A percentile compares a stretch with the other conserved stretches of the same genome.
These are phyloP conservation scores for Penicillium daleae DNA, from an alignment of 495 filamentous ascomycete genomes.

Conservation along the genomic window DNA sequence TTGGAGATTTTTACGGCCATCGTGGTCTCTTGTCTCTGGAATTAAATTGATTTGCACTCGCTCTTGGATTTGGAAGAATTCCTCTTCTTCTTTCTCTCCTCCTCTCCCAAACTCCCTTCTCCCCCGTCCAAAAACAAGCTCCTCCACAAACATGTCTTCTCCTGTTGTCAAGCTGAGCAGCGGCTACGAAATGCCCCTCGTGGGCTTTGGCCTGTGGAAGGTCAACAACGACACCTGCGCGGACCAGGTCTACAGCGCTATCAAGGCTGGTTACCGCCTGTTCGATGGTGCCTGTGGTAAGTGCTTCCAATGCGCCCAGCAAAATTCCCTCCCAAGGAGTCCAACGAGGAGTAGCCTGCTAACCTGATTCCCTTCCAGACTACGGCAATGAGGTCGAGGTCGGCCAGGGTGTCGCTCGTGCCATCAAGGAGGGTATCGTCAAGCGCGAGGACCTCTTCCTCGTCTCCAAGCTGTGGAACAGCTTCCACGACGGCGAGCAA, in stretches of 20 bases:
- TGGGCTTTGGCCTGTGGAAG: constrained; percentile 86
- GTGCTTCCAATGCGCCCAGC: constrained; percentile 25
- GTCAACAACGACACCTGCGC: constrained; percentile 77
- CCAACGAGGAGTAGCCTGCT: too few relatives aligned
- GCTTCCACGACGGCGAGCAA: constrained; percentile 74
- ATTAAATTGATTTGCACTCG: constrained; percentile 7
- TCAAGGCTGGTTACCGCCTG: constrained; percentile 84
- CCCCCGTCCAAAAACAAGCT: too few relatives aligned
- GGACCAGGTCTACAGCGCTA: constrained; percentile 84
- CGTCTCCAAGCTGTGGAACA: constrained; percentile 92
- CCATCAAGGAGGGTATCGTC: constrained; percentile 83
- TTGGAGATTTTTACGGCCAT: neutral
- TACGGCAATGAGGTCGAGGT: constrained; percentile 89
- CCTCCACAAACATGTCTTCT: constrained; percentile 21
- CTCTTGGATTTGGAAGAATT: neutral
- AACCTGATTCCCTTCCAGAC: constrained; percentile 57
- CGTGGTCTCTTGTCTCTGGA: neutral
- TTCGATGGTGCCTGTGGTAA: constrained; percentile 87
- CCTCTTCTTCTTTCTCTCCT: neutral
- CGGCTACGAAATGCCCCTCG: constrained; percentile 83
- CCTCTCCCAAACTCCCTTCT: neutral
- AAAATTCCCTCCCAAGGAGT: too few relatives aligned
- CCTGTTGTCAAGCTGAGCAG: constrained; percentile 74
- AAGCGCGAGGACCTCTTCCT: constrained; percentile 90
- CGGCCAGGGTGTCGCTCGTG: constrained; percentile 82